These are phyloP conservation scores for Acephala macrosclerotiorum DNA, from an alignment of 2,329 filamentous ascomycete species.

Conservation along the genomic window DNA sequence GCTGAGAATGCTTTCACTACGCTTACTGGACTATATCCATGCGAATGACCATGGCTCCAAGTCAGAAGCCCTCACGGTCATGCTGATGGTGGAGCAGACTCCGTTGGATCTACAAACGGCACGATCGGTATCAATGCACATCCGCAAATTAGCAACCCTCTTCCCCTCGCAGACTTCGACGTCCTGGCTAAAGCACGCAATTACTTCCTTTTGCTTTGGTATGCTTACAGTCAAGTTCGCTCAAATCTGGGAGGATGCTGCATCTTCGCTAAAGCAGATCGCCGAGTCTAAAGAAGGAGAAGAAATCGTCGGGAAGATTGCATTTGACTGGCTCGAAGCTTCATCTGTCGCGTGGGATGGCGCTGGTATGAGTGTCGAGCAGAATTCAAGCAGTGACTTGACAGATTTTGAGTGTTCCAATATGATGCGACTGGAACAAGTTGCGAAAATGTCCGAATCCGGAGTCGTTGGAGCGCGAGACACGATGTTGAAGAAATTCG, in stretches of 20 bases:
- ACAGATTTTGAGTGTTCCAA: conserved; percentile 90
- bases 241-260: conserved; percentile 86
- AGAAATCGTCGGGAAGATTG: conserved; percentile 72
- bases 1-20: conserved; percentile 75
- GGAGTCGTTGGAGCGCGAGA: conserved; percentile 61
- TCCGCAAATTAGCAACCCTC: conserved; percentile 71
- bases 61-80: conserved; percentile 63
- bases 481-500: conserved; percentile 68
- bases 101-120: conserved; percentile 79
- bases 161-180: conserved; percentile 65
- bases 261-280: conserved; percentile 77
- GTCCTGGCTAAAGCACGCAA: conserved; percentile 72
- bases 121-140: conserved; percentile 81
- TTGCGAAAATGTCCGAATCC: conserved; percentile 59
- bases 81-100: conserved; percentile 82
- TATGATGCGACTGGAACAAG: conserved; percentile 63
- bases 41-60: conserved; percentile 54
- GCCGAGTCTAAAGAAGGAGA: conserved; percentile 76
- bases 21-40: conserved; percentile 71
- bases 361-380: conserved; percentile 47
- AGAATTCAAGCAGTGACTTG: conserved; percentile 50
- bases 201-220: conserved; percentile 87
- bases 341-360: conserved; percentile 63
- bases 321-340: conserved; percentile 78
- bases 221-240: conserved; percentile 86